These are phyloP conservation scores for Picea engelmannii DNA, from an alignment of 83 land plant species.

Conservation along the genomic window DNA sequence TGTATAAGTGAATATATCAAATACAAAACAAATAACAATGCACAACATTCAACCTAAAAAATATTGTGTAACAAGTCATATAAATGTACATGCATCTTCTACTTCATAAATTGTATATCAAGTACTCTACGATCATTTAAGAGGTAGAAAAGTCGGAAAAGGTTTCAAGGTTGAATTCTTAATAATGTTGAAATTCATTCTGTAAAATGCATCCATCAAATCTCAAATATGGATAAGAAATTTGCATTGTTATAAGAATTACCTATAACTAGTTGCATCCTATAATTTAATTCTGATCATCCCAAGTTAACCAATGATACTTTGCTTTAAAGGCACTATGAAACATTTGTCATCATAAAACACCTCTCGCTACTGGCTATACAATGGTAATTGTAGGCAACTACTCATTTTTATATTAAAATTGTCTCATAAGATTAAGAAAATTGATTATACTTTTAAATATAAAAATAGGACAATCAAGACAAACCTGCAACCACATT, in stretches of 20 bases:
- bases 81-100: not conserved
- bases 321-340: too few relatives aligned
- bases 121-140: not conserved
- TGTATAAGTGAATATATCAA: not conserved
- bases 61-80: not conserved
- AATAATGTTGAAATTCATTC: not conserved
- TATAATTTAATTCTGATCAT: too few relatives aligned
- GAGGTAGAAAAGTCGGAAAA: not conserved
- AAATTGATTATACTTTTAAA: not conserved
- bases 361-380: too few relatives aligned
- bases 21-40: not conserved
- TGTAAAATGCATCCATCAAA: not conserved
- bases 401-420: too few relatives aligned
- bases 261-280: too few relatives aligned
- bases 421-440: not conserved
- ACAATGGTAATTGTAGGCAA: too few relatives aligned
- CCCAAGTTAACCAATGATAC: too few relatives aligned
- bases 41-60: not conserved
- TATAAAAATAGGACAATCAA: not conserved
- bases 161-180: not conserved
- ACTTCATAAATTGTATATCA: not conserved
- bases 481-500: conserved; percentile 65
- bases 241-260: too few relatives aligned
- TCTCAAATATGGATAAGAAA: not conserved
- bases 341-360: too few relatives aligned